Base-by-base conservation (phyloP, 2,329 filamentous ascomycete genomes). In the Cercospora sojina region DNA sequence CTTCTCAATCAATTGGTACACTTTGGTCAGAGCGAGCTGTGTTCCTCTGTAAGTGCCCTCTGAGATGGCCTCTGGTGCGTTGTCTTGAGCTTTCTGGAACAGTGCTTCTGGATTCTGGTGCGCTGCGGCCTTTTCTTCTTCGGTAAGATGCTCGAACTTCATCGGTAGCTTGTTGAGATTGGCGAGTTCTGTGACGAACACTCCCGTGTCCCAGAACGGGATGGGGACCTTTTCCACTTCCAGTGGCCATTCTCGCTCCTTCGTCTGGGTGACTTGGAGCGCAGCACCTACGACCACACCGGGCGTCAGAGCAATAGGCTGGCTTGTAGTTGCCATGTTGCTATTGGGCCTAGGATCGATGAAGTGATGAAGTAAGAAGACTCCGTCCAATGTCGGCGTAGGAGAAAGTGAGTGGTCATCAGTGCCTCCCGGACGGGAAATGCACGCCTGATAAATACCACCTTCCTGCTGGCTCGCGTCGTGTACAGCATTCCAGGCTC, bases 11-110 rank as follows among this genome's bases (percentile, higher is more conserved):
- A 66, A 59, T 35, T 67, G 64, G 32, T 68, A 72, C 12, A 72
- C 62, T 49, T 72, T 70, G 10, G 70, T 72, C 65, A 71, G 63
- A 29, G 70, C 70, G 5, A 70, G 66, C 49, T 71, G 70, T 10
- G 69, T 71, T 18, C 69, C 69, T 32, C 64, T 62, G 41, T 65
- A 70, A 27, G 70, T 71, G 7, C 70, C 70, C 31, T 68, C 64
- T 18, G 63, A 35, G 12, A 72, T 58, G 23, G 62, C 53, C 8
- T 64, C 56, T 16, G 69, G 67, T 5, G 58, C 53, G 41, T 66
- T 58, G 23, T 68, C 64, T 25, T 67, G 64, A 6, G 66, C 62
- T 20, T 65, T 65, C 8, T 53, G 57, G 8, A 71, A 65, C 1
- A 68, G 51, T 10, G 66, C 63, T 62, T 69, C 67, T 29, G 67